phyloP scores from a whole-genome alignment of 1,139 yeast species.

The Suhomyces maxii region DNA sequence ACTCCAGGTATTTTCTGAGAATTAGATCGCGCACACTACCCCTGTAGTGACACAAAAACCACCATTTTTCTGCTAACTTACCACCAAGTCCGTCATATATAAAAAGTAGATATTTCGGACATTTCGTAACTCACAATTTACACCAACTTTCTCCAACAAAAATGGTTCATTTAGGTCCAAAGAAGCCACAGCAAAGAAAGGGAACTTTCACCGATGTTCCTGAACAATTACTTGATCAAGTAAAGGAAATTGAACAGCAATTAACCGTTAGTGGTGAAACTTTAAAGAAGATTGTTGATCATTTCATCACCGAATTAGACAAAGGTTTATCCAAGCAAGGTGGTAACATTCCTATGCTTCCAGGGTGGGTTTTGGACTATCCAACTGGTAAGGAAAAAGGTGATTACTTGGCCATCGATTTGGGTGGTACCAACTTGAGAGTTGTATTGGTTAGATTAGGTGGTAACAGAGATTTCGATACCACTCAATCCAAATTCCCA shows the following conservation, averaged over 20 bases:
- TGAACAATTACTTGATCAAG: constrained; percentile 57
- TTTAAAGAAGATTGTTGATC: constrained; percentile 66
- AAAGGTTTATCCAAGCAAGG: constrained; percentile 76
- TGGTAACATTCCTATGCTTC: constrained; percentile 93
- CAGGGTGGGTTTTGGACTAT: constrained; percentile 92
- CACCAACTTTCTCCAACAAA: constrained; percentile 1
- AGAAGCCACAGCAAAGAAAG: constrained; percentile 79
- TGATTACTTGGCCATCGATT: constrained; percentile 85
- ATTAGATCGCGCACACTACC: not conserved
- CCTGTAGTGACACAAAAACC: not conserved
- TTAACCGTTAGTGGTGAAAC: constrained; percentile 63
- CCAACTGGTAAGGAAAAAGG: constrained; percentile 93
- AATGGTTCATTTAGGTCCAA: constrained; percentile 86
- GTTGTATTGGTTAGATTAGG: constrained; percentile 81
- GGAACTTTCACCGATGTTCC: constrained; percentile 80
- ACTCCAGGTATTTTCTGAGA: not conserved
- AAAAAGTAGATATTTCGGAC: not conserved
- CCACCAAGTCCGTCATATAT: not conserved
- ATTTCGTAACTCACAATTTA: not conserved
- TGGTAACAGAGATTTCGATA: constrained; percentile 78
- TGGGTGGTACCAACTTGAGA: constrained; percentile 94
- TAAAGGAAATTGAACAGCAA: constrained; percentile 58
- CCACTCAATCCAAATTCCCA: constrained; percentile 77
- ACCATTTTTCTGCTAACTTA: not conserved
- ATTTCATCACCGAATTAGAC: constrained; percentile 63